A percentile compares a stretch with the other conserved stretches of the same genome.
These are phyloP conservation scores for Aspergillus homomorphus DNA, from an alignment of 495 filamentous ascomycete genomes.

Conservation along the genomic window DNA sequence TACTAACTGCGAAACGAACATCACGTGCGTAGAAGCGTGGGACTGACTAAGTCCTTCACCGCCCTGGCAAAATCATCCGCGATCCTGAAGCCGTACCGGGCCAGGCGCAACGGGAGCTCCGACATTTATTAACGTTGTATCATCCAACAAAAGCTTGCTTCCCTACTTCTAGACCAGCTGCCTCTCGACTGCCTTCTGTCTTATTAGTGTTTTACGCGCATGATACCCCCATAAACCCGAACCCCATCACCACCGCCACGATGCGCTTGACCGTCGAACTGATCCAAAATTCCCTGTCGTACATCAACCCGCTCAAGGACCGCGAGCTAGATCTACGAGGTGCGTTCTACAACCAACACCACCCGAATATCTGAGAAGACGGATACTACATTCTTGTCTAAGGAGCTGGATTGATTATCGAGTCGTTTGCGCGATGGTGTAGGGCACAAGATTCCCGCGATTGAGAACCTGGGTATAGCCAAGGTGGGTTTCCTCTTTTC, in stretches of 20 bases:
- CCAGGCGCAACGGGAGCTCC: constrained; percentile 7
- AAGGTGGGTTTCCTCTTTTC: constrained; percentile 56
- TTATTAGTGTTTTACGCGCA: constrained; percentile 5
- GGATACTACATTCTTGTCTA: constrained; percentile 84
- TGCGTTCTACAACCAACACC: constrained; percentile 59
- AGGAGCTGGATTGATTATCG: constrained; percentile 84
- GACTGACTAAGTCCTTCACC: constrained; percentile 11
- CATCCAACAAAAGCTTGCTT: neutral
- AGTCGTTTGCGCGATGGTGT: constrained; percentile 51
- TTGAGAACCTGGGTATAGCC: constrained; percentile 97
- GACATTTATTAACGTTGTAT: constrained; percentile 1
- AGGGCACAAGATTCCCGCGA: constrained; percentile 97
- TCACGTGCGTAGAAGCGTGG: neutral
- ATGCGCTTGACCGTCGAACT: constrained; percentile 97
- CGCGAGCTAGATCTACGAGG: constrained; percentile 99
- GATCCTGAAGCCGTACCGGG: neutral
- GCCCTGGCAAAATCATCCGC: constrained; percentile 18
- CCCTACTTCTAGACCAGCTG: neutral
- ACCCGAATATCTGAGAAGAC: constrained; percentile 67
- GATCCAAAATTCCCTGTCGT: constrained; percentile 86
- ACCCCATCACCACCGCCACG: constrained; percentile 25
- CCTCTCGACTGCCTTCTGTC: no score
- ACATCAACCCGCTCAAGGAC: constrained; percentile 96
- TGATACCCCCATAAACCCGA: constrained; percentile 20
- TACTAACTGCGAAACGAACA: neutral